A percentile compares a stretch with the other conserved stretches of the same genome.
Evolutionary conservation across 148 eudicot genomes (phyloP).

Genomic region (Vaccinium corymbosum): DNA sequence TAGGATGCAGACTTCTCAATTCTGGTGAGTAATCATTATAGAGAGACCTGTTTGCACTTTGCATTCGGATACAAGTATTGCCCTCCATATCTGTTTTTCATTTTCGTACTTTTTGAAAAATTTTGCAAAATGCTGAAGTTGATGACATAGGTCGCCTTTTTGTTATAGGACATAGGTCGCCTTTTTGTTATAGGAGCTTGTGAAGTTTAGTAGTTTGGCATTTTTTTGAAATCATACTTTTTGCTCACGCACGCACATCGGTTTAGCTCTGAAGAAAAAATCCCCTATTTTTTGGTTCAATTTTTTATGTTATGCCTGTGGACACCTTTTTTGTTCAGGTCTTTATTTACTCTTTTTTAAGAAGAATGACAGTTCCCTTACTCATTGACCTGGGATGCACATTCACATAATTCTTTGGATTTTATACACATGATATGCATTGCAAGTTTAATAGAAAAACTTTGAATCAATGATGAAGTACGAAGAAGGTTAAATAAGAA

Average conservation of each 20-base stretch:
- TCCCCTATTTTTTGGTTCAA: no score
- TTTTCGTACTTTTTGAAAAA: not conserved
- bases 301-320: not conserved
- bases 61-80: not conserved
- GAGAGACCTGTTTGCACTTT: not conserved
- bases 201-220: not conserved
- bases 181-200: not conserved
- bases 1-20: conserved; percentile 67
- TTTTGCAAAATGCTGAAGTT: not conserved
- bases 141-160: not conserved
- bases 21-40: conserved; percentile 41
- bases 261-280: not conserved
- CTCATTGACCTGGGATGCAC: not conserved
- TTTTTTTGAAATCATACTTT: not conserved
- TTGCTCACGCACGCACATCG: not conserved
- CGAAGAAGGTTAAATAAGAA: not conserved
- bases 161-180: not conserved
- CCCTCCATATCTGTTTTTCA: not conserved
- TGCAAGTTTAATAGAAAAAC: not conserved
- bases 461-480: not conserved
- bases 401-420: not conserved
- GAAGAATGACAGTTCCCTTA: not conserved
- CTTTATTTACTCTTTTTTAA: not conserved
- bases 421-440: not conserved
- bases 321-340: not conserved